Evolutionary conservation across 495 filamentous ascomycete genomes (phyloP), one percentile per base, ranked within the genome.

Genomic region (Penicillium salamii): DNA sequence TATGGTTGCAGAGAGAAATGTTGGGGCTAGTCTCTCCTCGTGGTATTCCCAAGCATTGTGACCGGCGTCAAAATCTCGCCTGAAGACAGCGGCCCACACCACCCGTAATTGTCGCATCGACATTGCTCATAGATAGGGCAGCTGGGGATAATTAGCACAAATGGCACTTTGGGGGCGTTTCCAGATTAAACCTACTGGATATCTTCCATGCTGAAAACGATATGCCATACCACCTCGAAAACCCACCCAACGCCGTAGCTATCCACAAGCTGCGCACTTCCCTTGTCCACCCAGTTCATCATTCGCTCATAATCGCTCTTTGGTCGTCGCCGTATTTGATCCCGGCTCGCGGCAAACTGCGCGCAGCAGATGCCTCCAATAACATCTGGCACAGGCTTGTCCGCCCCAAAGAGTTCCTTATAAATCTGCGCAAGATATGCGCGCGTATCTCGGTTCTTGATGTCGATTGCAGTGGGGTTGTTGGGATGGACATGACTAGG

Each of bases 281-380:
- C 11, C 36, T 58, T 53, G 14, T 57, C 55, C n/a, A 58, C 64
- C 75, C 76, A 77, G 7, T 65, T 41, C 21, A 76, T 46, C 49
- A 77, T 71, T 6, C 68, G 65, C 42, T 66, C 52, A 43, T 78
- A 79, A 37, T 77, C 73, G 8, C 56, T 43, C 28, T 55, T 61
- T 0, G 70, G 65, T 4, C 76, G 65, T n/a, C 61, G 54, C 14
- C 41, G 57, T 11, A 78, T 74, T 31, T 65, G 63, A n/a, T 70
- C 63, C 13, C 69, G 65, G 19, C 69, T 72, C 2, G 71, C 69
- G 7, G 70, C 74, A 46, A 79, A 79, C 47, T 79, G 76, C 0
- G 65, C 76, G 41, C 76, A 79, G 55, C 76, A 79, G 14, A 72
- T 62, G 17, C 70, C 69, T 9, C 74, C 74, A 13, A 78, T 69